Evolutionary conservation across 768 basidiomycete genomes (phyloP).

Genomic region (Hebeloma cylindrosporum): DNA sequence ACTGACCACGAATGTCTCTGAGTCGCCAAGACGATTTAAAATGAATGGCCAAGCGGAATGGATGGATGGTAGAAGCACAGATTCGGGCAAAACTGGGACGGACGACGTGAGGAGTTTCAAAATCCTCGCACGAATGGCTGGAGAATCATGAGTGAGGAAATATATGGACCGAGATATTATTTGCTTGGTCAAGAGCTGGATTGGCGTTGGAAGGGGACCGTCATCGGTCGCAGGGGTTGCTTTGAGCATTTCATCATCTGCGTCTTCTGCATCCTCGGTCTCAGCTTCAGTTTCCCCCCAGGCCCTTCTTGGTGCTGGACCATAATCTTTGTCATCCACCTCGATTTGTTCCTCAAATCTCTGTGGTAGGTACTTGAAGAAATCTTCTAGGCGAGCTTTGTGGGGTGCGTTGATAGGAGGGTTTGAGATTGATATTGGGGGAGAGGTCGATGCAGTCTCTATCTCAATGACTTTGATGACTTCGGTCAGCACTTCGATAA

Average conservation of each 20-base stretch:
- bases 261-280: conserved; percentile 1
- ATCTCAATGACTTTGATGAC: conserved; percentile 76
- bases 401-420: conserved; percentile 26
- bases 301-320: conserved; percentile 55
- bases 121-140: conserved; percentile 83
- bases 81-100: conserved; percentile 68
- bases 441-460: conserved; percentile 38
- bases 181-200: conserved; percentile 76
- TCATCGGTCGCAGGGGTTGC: conserved; percentile 38
- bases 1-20: conserved; percentile 76
- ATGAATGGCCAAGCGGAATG: conserved; percentile 95
- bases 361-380: conserved; percentile 67
- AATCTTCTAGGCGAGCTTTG: conserved; percentile 39
- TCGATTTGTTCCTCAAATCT: conserved; percentile 39
- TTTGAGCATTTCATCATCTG: conserved; percentile 16
- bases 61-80: conserved; percentile 78
- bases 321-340: conserved; percentile 50
- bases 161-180: conserved; percentile 86
- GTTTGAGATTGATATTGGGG: conserved; percentile 3
- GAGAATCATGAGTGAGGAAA: conserved; percentile 89
- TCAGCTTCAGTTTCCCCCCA: conserved; percentile 44
- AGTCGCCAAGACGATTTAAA: conserved; percentile 74
- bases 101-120: conserved; percentile 72
- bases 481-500: conserved; percentile 84
- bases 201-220: conserved; percentile 58